Evolutionary conservation across 805 yeast genomes (phyloP), one percentile per base, ranked within the genome.

Genomic region (Schizosaccharomyces lindneri): DNA sequence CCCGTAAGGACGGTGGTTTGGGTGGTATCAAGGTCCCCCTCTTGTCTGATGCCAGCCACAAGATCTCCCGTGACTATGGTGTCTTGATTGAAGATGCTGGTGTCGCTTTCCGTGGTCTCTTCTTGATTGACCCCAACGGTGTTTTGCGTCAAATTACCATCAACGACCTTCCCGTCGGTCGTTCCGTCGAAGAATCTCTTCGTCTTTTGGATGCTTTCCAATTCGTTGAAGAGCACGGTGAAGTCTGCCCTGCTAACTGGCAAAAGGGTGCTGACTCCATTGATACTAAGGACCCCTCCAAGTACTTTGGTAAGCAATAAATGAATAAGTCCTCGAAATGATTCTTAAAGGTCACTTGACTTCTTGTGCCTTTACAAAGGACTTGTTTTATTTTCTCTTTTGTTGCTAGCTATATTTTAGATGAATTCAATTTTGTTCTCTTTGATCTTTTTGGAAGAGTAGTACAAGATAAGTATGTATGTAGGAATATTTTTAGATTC

Each of bases 181-280:
- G 98, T 81, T 85, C 86, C 72, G 98, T 93, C 68, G 97, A 89
- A 67, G 99, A 93, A 82, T 85, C 97, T 67, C 80, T 87, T 73
- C 89, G 99, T 84, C 82, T 93, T 73, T 81, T 93, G 66, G 97
- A 93, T 74, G 99, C 97, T 69, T 93, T 93, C 95, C 95, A 90
- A 80, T 93, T 95, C 89, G 86, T 95, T 70, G 97, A 89, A 76
- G 85, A 87, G 80, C 79, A 93, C 83, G 98, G 98, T 78, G 96
- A 94, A 79, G 98, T 90, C 68, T 89, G 97, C 79, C 98, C 98
- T 71, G 97, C 97, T 74, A 93, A 90, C 94, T 90, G 98, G 98
- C 81, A 83, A 63, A 84, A 86, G 75, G 98, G 98, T 78, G 74
- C 86, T 65, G 95, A 86, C 73, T 84, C 83, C 75, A 87, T 89